A percentile compares a stretch with the other conserved stretches of the same genome.
Conservation (phyloP, 805 yeast species). For the Yamadazyma phyllophila region DNA sequence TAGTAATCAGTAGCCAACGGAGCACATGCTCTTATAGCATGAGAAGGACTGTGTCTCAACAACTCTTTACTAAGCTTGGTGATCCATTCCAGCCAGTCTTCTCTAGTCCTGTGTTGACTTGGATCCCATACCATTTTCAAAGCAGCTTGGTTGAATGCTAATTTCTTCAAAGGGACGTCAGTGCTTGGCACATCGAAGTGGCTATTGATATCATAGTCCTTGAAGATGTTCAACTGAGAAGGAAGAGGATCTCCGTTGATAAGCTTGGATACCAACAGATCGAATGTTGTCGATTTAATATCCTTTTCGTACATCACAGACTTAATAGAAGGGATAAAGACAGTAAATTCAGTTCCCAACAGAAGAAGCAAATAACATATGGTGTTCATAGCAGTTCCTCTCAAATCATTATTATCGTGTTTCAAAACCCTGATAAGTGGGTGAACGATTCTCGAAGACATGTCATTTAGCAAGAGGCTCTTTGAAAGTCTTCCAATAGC, state of each 20-base stretch:
- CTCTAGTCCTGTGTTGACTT: constrained; percentile 80
- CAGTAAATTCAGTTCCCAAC: constrained; percentile 78
- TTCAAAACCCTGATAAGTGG: constrained; percentile 71
- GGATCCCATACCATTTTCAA: constrained; percentile 91
- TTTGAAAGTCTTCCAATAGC: constrained; percentile 80
- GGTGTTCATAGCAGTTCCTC: constrained; percentile 69
- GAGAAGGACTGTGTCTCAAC: constrained; percentile 89
- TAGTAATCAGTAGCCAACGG: constrained; percentile 82
- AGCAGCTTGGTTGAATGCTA: constrained; percentile 64
- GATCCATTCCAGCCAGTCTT: constrained; percentile 99
- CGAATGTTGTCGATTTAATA: constrained; percentile 72
- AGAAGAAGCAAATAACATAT: constrained; percentile 75
- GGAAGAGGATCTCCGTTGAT: constrained; percentile 86
- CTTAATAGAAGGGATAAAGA: constrained; percentile 80
- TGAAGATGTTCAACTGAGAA: constrained; percentile 65
- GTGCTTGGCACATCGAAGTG: constrained; percentile 55
- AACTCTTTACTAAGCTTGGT: constrained; percentile 81
- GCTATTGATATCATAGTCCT: constrained; percentile 47
- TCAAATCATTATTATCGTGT: constrained; percentile 55
- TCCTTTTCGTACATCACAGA: constrained; percentile 60
- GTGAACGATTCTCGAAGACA: constrained; percentile 88
- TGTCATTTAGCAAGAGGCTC: constrained; percentile 70
- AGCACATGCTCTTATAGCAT: constrained; percentile 90
- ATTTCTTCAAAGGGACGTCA: constrained; percentile 67
- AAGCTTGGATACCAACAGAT: constrained; percentile 74